Base-by-base conservation (phyloP, 2,329 filamentous ascomycete species). In the Paraconiothyrium sp. region DNA sequence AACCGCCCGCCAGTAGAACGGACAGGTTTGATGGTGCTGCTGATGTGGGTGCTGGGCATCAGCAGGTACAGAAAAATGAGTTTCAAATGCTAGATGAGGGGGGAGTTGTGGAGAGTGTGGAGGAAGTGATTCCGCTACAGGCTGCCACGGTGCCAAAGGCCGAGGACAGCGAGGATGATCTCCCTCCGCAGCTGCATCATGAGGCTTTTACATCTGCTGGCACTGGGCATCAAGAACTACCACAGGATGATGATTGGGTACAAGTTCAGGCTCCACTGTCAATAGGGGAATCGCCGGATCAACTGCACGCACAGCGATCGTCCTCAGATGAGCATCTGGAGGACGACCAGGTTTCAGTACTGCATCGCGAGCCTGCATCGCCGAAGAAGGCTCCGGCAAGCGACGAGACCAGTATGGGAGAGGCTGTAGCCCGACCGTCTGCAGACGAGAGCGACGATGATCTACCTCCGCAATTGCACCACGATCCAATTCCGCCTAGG, bases 401-500 rank as follows among this genome's bases (percentile, higher is more conserved):
- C 16, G 14, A 7, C 44, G 24, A 37, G 59, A 7, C 13, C 11
- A 13, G 32, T 16, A 2, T 8, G n/a, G 46, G 6, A n/a, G 32
- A 32, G 4, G 8, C 55, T 27, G 30, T 57, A 46, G 48, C 32
- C 14, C 20, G 47, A 8, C 22, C 58, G 32, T 6, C 9, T 49
- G 10, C 6, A 30, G 44, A 48, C 30, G 54, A 67, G 39, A 65
- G 68, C 34, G 62, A 67, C 41, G 64, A 72, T 48, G 68, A 73
- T 48, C 58, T 59, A 35, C 70, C 71, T 35, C 73, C 67, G 44
- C 64, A 65, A 35, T 60, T 73, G 41, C 68, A 66, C 57, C 67
- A 73, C 51, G 68, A 71, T 32, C 64, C 67, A 11, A 20, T 68
- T 30, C 59, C 61, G 22, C 30, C 63, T 34, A 34, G 46, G n/a